Evolutionary conservation across 2,329 filamentous ascomycete genomes (phyloP).

Genomic region (Thermochaetoides dissita): DNA sequence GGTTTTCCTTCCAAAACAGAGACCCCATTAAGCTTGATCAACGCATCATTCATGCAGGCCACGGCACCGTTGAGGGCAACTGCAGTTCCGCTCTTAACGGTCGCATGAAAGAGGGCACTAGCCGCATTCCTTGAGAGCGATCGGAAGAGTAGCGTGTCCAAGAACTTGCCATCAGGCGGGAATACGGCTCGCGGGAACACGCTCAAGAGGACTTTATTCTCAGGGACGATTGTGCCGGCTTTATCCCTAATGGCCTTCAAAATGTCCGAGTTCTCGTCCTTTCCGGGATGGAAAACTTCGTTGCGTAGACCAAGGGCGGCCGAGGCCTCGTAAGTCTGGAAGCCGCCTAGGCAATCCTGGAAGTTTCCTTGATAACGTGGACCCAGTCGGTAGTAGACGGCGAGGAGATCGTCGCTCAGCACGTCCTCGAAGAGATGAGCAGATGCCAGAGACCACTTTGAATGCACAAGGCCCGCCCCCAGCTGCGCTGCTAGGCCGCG

Average conservation of each 20-base stretch:
- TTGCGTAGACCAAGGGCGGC: slow-evolving; percentile 83
- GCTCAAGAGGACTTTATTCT: slow-evolving; percentile 69
- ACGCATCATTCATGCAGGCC: slow-evolving; percentile 73
- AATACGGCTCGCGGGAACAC: slow-evolving; percentile 70
- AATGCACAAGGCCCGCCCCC: slow-evolving; percentile 58
- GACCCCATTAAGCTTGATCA: slow-evolving; percentile 69
- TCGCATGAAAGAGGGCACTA: slow-evolving; percentile 53
- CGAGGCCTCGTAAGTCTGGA: slow-evolving; percentile 91
- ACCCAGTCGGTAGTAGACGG: slow-evolving; percentile 81
- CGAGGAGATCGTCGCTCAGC: slow-evolving; percentile 79
- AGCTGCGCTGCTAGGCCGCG: slow-evolving; percentile 67
- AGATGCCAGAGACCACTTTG: slow-evolving; percentile 79
- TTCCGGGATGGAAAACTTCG: slow-evolving; percentile 76
- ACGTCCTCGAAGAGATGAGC: slow-evolving; percentile 80
- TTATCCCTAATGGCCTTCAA: slow-evolving; percentile 75
- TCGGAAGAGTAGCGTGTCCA: slow-evolving; percentile 63
- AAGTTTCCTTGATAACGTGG: slow-evolving; percentile 91
- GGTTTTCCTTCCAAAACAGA: slow-evolving; percentile 73
- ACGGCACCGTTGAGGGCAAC: slow-evolving; percentile 81
- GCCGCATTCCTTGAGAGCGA: slow-evolving; percentile 61
- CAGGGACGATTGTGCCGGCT: slow-evolving; percentile 67
- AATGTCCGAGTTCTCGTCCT: slow-evolving; percentile 84
- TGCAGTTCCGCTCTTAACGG: slow-evolving; percentile 58
- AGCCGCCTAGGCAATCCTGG: slow-evolving; percentile 87
- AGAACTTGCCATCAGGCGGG: slow-evolving; percentile 63